phyloP scores from a whole-genome alignment of 78 protist species.

The Guillardia theta region DNA sequence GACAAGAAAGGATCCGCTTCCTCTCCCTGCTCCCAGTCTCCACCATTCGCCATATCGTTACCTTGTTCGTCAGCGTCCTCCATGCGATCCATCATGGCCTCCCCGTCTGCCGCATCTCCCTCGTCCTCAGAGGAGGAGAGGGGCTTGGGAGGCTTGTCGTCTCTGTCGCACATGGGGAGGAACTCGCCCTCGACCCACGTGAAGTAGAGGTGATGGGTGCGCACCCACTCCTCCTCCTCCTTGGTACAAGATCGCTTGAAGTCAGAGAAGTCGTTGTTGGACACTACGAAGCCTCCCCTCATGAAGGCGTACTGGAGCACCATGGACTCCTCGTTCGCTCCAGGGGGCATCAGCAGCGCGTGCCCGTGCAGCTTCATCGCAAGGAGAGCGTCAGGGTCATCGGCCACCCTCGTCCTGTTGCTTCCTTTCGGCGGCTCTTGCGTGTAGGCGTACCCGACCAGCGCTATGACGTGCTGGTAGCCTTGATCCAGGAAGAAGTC shows the following conservation, averaged over 20 bases:
- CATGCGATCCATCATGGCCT: no score
- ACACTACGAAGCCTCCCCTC: background rate
- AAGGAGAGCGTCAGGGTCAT: background rate
- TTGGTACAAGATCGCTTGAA: background rate
- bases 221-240: background rate
- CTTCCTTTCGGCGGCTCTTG: background rate
- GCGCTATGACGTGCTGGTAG: background rate
- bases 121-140: background rate
- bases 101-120: no score
- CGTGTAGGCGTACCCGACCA: background rate
- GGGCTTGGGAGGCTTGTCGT: background rate
- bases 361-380: background rate
- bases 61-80: no score
- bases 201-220: conserved; percentile 13
- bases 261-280: background rate
- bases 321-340: background rate
- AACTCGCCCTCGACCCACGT: background rate
- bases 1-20: no score
- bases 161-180: background rate
- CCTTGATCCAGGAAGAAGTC: background rate
- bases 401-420: background rate
- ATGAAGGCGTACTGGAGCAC: background rate
- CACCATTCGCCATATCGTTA: no score
- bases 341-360: background rate
- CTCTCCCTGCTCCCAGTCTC: no score